These are phyloP conservation scores for Amaranthus hypochondriacus DNA, from an alignment of 148 eudicot species.

Conservation along the genomic window DNA sequence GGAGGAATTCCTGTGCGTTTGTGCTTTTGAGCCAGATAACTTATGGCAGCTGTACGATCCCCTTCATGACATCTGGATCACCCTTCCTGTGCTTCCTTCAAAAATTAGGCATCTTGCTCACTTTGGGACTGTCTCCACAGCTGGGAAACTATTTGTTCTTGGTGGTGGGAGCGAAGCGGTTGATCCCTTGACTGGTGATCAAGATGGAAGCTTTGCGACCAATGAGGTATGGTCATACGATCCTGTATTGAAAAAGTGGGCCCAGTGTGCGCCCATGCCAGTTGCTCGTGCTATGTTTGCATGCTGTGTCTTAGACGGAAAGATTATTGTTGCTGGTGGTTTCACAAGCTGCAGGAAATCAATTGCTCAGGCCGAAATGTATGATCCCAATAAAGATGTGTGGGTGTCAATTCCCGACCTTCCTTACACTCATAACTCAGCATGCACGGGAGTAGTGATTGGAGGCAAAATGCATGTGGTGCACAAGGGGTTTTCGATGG, in stretches of 20 bases:
- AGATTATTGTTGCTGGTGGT: slow-evolving; percentile 90
- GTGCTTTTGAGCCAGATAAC: slow-evolving; percentile 92
- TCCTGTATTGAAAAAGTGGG: slow-evolving; percentile 61
- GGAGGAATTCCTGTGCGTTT: slow-evolving; percentile 75
- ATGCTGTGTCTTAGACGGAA: slow-evolving; percentile 74
- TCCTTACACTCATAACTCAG: slow-evolving; percentile 58
- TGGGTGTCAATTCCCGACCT: slow-evolving; percentile 82
- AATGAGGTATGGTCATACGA: slow-evolving; percentile 93
- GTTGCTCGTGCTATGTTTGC: slow-evolving; percentile 94
- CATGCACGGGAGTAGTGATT: slow-evolving; percentile 77
- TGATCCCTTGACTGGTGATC: slow-evolving; percentile 93
- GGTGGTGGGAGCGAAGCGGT: slow-evolving; percentile 97
- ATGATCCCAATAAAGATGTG: slow-evolving; percentile 66
- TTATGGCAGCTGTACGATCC: slow-evolving; percentile 88
- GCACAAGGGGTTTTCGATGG: slow-evolving; percentile 77
- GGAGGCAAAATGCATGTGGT: slow-evolving; percentile 72
- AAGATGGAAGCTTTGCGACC: slow-evolving; percentile 83
- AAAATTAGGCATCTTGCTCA: slow-evolving; percentile 78
- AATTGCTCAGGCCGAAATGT: slow-evolving; percentile 73
- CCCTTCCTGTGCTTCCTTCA: slow-evolving; percentile 77
- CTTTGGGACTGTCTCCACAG: slow-evolving; percentile 71
- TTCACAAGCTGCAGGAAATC: slow-evolving; percentile 82
- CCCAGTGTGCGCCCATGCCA: slow-evolving; percentile 64
- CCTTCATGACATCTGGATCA: slow-evolving; percentile 70
- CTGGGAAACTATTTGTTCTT: slow-evolving; percentile 77